Conservation (phyloP, 306 rosid species). For the Vigna nakashimae region DNA sequence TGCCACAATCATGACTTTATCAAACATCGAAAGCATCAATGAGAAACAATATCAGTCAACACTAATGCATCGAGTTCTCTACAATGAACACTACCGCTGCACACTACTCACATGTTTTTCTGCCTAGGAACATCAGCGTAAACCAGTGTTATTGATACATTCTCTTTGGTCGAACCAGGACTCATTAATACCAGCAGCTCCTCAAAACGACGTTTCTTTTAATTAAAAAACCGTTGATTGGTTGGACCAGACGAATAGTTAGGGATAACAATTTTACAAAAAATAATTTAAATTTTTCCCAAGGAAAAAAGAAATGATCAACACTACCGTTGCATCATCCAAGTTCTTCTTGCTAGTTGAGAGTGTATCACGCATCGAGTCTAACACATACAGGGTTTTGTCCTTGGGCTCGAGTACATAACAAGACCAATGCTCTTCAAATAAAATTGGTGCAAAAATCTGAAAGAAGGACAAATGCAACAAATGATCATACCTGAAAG, state of each 20-base stretch:
- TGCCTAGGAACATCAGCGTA: conserved; percentile 39
- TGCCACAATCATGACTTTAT: conserved; percentile 41
- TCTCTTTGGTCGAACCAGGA: conserved; percentile 32
- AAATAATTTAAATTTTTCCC: background rate
- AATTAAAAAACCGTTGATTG: conserved; percentile 11
- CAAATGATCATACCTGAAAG: background rate
- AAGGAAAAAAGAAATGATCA: background rate
- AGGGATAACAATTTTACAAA: background rate
- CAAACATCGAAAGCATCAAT: conserved; percentile 20
- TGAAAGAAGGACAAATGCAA: conserved; percentile 20
- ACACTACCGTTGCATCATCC: conserved; percentile 43
- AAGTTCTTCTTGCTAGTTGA: conserved; percentile 36
- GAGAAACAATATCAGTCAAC: conserved; percentile 6
- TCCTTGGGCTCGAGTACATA: conserved; percentile 30
- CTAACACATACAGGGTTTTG: conserved; percentile 34
- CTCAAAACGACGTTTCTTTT: conserved; percentile 42
- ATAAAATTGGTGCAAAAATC: conserved; percentile 40
- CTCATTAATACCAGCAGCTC: conserved; percentile 32
- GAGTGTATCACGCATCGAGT: conserved; percentile 15
- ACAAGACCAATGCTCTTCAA: conserved; percentile 42
- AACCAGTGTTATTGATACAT: conserved; percentile 34
- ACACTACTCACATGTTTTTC: conserved; percentile 32
- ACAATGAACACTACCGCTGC: background rate
- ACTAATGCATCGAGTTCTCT: background rate
- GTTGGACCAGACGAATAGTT: background rate